Conservation (phyloP, 768 basidiomycete genomes). For the Kwoniella shandongensis region DNA sequence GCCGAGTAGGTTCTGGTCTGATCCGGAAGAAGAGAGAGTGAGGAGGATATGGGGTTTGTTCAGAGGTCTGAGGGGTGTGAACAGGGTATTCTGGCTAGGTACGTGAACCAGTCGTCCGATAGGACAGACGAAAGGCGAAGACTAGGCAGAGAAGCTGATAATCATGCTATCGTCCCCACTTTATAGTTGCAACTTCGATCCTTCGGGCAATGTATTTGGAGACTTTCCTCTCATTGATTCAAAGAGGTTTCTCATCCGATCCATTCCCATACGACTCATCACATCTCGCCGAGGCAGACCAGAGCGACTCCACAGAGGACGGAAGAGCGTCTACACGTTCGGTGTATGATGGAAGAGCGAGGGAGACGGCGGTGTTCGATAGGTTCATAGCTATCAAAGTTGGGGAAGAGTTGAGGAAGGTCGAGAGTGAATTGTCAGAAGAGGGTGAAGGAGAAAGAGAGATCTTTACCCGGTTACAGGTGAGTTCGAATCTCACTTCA, state of each 20-base stretch:
- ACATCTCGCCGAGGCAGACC: not conserved
- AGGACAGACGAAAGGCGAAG: not conserved
- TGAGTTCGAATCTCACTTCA: conserved; percentile 20
- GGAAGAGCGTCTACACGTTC: not conserved
- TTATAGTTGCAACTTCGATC: conserved; percentile 32
- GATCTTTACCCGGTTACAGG: conserved; percentile 37
- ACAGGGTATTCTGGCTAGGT: conserved; percentile 42
- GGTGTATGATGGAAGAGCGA: conserved; percentile 15
- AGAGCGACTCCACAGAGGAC: not conserved
- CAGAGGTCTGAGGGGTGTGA: conserved; percentile 31
- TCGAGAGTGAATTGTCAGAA: conserved; percentile 38
- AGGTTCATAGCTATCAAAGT: conserved; percentile 41
- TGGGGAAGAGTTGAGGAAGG: conserved; percentile 34
- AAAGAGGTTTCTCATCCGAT: conserved; percentile 27
- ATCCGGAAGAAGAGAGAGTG: conserved; percentile 34
- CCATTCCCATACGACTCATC: conserved; percentile 36
- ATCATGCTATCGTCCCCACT: not conserved
- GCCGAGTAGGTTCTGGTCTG: conserved; percentile 27
- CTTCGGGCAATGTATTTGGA: conserved; percentile 26
- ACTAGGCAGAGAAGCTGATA: not conserved
- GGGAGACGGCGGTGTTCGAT: conserved; percentile 45
- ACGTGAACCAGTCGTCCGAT: not conserved
- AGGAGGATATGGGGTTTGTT: conserved; percentile 40
- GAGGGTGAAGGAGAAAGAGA: conserved; percentile 32
- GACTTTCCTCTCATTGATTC: conserved; percentile 16